Evolutionary conservation across 129 eudicot species (phyloP).

Genomic region (Heracleum sosnowskyi): DNA sequence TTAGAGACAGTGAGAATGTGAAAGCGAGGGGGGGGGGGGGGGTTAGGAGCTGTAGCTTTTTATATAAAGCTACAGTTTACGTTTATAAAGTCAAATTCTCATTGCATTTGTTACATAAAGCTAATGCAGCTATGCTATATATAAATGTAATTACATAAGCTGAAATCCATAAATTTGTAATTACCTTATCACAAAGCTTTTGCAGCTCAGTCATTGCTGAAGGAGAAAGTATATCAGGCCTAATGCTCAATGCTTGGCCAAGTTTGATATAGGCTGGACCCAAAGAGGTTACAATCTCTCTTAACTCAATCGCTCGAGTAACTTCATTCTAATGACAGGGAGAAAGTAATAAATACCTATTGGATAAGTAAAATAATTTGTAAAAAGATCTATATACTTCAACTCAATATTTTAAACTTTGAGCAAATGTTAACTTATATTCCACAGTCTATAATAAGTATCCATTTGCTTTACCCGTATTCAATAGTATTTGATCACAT

Average conservation of each 20-base stretch:
- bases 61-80: neutral
- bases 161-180: neutral
- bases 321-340: constrained; percentile 72
- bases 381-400: neutral
- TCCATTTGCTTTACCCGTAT: neutral
- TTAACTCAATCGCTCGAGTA: constrained; percentile 80
- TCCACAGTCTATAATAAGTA: neutral
- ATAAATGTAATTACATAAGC: constrained; percentile 1
- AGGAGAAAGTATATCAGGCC: constrained; percentile 96
- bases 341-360: constrained; percentile 13
- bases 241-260: constrained; percentile 97
- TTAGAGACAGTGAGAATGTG: no score
- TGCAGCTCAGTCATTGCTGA: constrained; percentile 94
- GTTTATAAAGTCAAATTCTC: neutral
- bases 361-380: neutral
- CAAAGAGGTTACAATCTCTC: constrained; percentile 97
- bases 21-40: no score
- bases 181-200: constrained; percentile 97
- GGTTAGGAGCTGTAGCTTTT: no score
- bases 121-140: neutral
- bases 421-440: neutral
- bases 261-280: constrained; percentile 99
- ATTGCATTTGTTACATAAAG: neutral
- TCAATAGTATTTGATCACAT: neutral
- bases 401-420: neutral